phyloP scores from a whole-genome alignment of 371 early-diverging fungal species.

The Mortierella sp. region DNA sequence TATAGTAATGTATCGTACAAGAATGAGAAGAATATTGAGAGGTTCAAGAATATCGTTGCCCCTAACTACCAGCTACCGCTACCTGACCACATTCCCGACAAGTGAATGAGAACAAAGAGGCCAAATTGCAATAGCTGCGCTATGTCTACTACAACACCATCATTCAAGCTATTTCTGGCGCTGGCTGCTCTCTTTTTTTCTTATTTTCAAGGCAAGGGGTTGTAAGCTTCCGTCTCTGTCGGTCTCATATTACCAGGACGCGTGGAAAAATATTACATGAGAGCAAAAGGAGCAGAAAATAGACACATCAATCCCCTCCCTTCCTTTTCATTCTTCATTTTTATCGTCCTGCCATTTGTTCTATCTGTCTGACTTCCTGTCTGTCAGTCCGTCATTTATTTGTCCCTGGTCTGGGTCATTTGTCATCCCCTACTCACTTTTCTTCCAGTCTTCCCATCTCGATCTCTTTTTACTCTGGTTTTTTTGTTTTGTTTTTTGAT shows the following conservation, averaged over 20 bases:
- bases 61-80: too few relatives aligned
- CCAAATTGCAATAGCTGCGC: constrained; percentile 11
- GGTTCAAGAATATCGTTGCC: not conserved
- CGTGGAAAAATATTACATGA: not conserved
- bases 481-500: not conserved
- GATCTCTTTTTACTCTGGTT: not conserved
- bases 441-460: not conserved
- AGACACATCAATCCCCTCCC: not conserved
- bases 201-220: not conserved
- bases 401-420: not conserved
- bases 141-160: not conserved
- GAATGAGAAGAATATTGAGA: not conserved
- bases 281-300: constrained; percentile 4
- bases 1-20: too few relatives aligned
- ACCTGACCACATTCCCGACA: constrained; percentile 3
- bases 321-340: not conserved
- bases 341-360: not conserved
- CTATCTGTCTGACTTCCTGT: too few relatives aligned
- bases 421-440: not conserved
- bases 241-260: not conserved
- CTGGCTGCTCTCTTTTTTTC: too few relatives aligned
- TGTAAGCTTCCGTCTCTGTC: not conserved
- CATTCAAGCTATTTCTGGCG: not conserved
- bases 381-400: not conserved
- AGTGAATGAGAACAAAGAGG: not conserved